A percentile compares a stretch with the other conserved stretches of the same genome.
phyloP scores from a whole-genome alignment of 768 basidiomycete species.

The Lepiota venenata region DNA sequence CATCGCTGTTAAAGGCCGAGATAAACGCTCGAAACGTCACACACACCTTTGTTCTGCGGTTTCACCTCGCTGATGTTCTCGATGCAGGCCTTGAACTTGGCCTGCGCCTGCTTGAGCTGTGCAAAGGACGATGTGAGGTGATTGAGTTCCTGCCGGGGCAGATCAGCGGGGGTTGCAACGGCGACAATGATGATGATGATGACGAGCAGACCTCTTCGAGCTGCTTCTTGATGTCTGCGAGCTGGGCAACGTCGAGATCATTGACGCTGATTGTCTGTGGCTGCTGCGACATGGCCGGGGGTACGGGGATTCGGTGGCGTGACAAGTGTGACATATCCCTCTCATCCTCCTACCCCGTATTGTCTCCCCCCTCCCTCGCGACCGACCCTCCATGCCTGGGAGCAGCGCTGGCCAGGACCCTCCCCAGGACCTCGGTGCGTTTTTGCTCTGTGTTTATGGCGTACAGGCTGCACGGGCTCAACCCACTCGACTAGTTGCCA shows the following conservation, averaged over 20 bases:
- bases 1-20: too few relatives aligned
- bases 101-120: conserved; percentile 90
- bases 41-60: conserved; percentile 62
- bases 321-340: conserved; percentile 7
- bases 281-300: conserved; percentile 26
- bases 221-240: conserved; percentile 86
- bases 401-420: not conserved
- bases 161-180: conserved; percentile 7
- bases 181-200: too few relatives aligned
- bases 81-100: conserved; percentile 86
- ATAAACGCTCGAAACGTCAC: conserved; percentile 13
- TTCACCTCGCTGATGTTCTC: conserved; percentile 78
- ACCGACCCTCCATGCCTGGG: conserved; percentile 8
- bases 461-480: too few relatives aligned
- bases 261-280: conserved; percentile 70
- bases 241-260: conserved; percentile 83
- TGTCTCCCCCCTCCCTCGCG: conserved; percentile 10
- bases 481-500: too few relatives aligned
- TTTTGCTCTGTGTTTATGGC: not conserved
- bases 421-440: conserved; percentile 13
- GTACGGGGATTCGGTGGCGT: conserved; percentile 12
- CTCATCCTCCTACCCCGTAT: conserved; percentile 5
- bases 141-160: conserved; percentile 71
- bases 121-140: conserved; percentile 91
- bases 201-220: conserved; percentile 73